Conservation (phyloP, 2,329 filamentous ascomycete species). For the Penicillium sp. region DNA sequence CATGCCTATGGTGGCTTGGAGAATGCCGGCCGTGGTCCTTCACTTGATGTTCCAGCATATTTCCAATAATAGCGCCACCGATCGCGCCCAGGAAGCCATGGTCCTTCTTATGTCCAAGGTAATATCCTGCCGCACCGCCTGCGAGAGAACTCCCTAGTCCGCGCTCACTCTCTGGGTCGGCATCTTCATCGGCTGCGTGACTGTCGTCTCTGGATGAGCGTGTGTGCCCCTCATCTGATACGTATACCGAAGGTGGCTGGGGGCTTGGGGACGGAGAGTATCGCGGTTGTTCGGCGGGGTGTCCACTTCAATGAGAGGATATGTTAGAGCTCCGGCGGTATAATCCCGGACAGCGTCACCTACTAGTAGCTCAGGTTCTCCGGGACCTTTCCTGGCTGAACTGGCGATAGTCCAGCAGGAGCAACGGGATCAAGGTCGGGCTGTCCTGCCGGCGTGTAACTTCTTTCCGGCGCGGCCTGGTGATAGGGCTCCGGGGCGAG, state of each 20-base stretch:
- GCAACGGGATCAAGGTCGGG: slow-evolving; percentile 35
- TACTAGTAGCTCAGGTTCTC: slow-evolving; percentile 38
- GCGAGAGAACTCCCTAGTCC: slow-evolving; percentile 57
- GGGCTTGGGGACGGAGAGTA: slow-evolving; percentile 19
- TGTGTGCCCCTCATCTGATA: slow-evolving; percentile 13
- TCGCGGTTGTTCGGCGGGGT: slow-evolving; percentile 17
- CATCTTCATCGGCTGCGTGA: slow-evolving; percentile 13
- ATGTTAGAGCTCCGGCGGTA: not conserved
- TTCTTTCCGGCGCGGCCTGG: slow-evolving; percentile 33
- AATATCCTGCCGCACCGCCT: slow-evolving; percentile 57
- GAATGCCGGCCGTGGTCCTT: slow-evolving; percentile 45
- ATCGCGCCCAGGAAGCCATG: slow-evolving; percentile 58
- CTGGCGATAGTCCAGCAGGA: slow-evolving; percentile 50
- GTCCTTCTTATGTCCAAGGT: slow-evolving; percentile 56
- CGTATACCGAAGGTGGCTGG: slow-evolving; percentile 15
- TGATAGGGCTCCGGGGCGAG: slow-evolving; percentile 30
- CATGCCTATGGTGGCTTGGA: slow-evolving; percentile 21
- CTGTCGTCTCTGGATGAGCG: slow-evolving; percentile 5
- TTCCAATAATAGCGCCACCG: slow-evolving; percentile 56
- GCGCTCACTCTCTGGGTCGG: slow-evolving; percentile 47
- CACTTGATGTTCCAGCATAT: slow-evolving; percentile 54
- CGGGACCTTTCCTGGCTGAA: slow-evolving; percentile 8
- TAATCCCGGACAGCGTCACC: slow-evolving; percentile 1
- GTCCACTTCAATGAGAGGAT: slow-evolving; percentile 9
- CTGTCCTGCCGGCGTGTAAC: slow-evolving; percentile 46